Conservation (phyloP, 1,139 yeast species). For the Saccharomycopsis hybrid region DNA sequence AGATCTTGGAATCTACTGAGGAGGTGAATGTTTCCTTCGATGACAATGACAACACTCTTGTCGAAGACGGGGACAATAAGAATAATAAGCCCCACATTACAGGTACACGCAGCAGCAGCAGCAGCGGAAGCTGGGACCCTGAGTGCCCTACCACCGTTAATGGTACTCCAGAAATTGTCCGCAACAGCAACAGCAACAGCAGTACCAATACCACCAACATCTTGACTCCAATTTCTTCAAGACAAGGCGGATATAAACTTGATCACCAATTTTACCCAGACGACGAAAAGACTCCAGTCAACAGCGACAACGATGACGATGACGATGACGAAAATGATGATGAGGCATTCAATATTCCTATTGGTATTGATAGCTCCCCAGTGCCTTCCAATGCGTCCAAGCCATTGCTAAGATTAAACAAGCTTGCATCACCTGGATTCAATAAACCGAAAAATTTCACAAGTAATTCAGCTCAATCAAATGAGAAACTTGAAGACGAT, state of each 20-base stretch:
- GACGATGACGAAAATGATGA: slow-evolving; percentile 3
- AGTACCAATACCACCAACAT: too few species aligned
- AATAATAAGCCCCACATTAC: background rate
- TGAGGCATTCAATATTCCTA: slow-evolving; percentile 6
- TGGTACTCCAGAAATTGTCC: slow-evolving; percentile 11
- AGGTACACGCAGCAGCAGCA: background rate
- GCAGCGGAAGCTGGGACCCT: slow-evolving; percentile 2
- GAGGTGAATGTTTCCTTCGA: background rate
- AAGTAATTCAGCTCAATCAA: background rate
- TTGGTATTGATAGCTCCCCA: slow-evolving; percentile 17
- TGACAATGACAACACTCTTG: background rate
- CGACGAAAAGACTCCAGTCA: slow-evolving; percentile 3
- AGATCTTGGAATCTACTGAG: background rate
- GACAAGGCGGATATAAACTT: too few species aligned
- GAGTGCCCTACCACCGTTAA: slow-evolving; percentile 17
- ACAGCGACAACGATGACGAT: slow-evolving; percentile 2
- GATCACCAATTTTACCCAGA: background rate
- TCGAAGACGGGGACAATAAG: background rate
- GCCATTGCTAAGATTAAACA: background rate
- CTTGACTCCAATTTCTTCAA: too few species aligned
- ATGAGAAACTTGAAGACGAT: background rate
- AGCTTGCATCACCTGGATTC: background rate
- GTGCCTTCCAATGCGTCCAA: background rate
- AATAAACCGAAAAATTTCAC: background rate
- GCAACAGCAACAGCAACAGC: too few species aligned